Conservation (phyloP, 208 protist genomes). For the Plasmodiophora brassicae region DNA sequence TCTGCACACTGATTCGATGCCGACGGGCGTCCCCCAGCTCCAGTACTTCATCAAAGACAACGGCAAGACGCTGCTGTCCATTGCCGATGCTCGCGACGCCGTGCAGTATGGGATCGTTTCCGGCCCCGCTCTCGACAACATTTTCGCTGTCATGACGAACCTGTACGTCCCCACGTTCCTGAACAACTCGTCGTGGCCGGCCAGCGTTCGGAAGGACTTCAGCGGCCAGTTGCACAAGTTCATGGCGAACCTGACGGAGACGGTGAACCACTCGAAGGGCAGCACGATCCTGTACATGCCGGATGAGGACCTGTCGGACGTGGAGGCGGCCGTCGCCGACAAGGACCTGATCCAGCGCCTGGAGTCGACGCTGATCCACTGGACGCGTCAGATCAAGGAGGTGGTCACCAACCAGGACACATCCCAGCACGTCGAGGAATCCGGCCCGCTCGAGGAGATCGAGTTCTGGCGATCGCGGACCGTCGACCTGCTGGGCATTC, state of each 20-base stretch:
- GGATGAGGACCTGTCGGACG: constrained; percentile 69
- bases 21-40: not conserved
- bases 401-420: constrained; percentile 81
- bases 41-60: constrained; percentile 27
- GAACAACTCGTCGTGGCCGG: constrained; percentile 32
- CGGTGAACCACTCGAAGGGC: constrained; percentile 63
- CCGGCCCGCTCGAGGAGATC: constrained; percentile 87
- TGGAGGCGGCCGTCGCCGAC: constrained; percentile 64
- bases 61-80: not conserved
- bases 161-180: constrained; percentile 50
- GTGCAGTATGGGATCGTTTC: constrained; percentile 22
- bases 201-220: constrained; percentile 44
- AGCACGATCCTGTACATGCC: constrained; percentile 95
- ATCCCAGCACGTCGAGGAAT: constrained; percentile 57
- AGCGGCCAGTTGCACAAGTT: constrained; percentile 83
- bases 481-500: constrained; percentile 86
- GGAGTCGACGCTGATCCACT: constrained; percentile 92
- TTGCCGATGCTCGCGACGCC: not conserved
- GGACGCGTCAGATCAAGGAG: constrained; percentile 95
- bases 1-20: not conserved
- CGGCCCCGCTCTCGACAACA: constrained; percentile 9
- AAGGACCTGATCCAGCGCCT: constrained; percentile 91
- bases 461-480: constrained; percentile 85
- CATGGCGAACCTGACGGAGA: constrained; percentile 90
- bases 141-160: constrained; percentile 34